Percentiles rank a stretch among this genome's conserved stretches.
Conservation (phyloP, 2,329 filamentous ascomycete species). For the Penicillium olsonii region DNA sequence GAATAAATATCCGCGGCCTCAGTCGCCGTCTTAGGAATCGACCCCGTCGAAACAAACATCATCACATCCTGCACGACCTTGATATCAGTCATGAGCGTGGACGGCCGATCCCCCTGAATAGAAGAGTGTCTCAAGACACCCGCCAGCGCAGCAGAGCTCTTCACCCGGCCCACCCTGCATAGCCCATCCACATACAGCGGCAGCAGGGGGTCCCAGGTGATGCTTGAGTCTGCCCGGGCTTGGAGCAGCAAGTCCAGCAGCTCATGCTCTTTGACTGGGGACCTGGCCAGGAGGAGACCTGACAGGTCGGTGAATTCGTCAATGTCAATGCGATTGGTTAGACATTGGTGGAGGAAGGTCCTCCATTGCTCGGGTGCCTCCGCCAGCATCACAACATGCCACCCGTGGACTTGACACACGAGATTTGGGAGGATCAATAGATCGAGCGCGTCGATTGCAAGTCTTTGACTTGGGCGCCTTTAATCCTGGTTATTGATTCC, state of each 20-base stretch:
- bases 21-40: constrained; percentile 28
- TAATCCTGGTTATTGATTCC: not conserved
- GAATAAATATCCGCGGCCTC: constrained; percentile 37
- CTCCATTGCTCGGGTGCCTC: constrained; percentile 40
- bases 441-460: not conserved
- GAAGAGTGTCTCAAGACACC: constrained; percentile 39
- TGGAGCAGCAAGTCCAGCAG: constrained; percentile 40
- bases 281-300: constrained; percentile 34
- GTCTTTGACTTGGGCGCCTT: not conserved
- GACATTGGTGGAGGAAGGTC: constrained; percentile 39
- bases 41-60: constrained; percentile 39
- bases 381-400: constrained; percentile 20
- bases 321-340: constrained; percentile 39
- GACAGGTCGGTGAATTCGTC: constrained; percentile 41
- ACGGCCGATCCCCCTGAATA: constrained; percentile 27
- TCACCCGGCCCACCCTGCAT: constrained; percentile 35
- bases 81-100: constrained; percentile 46
- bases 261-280: constrained; percentile 32
- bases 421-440: not conserved
- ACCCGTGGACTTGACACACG: not conserved
- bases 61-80: constrained; percentile 45
- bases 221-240: constrained; percentile 31
- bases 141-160: constrained; percentile 35
- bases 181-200: constrained; percentile 44
- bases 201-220: constrained; percentile 46